Conservation (phyloP, 768 basidiomycete species). For the Phanerodontia chrysosporium region DNA sequence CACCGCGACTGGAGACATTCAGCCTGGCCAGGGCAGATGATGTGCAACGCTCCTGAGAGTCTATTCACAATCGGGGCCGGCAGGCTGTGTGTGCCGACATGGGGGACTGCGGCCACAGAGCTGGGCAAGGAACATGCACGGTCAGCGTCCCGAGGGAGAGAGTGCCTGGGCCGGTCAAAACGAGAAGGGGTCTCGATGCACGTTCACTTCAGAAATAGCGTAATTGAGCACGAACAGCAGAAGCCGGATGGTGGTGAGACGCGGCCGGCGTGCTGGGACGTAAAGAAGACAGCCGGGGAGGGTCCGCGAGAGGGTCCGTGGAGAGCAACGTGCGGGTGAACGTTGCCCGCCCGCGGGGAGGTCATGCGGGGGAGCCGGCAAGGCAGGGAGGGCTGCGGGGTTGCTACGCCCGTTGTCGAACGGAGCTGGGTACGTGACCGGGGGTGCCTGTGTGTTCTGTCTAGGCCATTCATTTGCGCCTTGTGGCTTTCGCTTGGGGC, state of each 20-base stretch:
- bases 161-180: background rate
- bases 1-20: background rate
- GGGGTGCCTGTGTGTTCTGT: background rate
- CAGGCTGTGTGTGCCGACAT: background rate
- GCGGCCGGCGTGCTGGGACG: background rate
- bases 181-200: background rate
- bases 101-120: background rate
- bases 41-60: background rate
- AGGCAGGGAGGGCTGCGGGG: background rate
- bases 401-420: background rate
- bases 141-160: too few species aligned
- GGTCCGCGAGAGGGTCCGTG: background rate
- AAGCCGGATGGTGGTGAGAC: background rate
- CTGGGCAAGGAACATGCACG: background rate
- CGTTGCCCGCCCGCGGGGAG: background rate
- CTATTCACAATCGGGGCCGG: background rate
- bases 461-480: conserved; percentile 1
- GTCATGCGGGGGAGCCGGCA: background rate
- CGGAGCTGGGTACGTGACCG: background rate
- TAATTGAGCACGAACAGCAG: background rate
- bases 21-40: background rate
- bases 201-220: background rate
- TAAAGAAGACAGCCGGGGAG: background rate
- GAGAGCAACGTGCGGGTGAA: background rate
- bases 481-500: background rate